Conservation (phyloP, 345 rosid genomes). For the rapeseed (Brassica napus) region Da-Ae NC_063436.1:2465001-2465500, state of each 20-base stretch:
- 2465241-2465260: not conserved
- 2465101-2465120: conserved; percentile 91
- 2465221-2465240: not conserved
- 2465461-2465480: not conserved
- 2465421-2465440: not conserved
- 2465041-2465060: conserved; percentile 19
- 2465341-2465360: conserved; percentile 99
- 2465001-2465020: conserved; percentile 83
- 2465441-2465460: not conserved
- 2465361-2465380: conserved; percentile 95
- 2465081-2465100: conserved; percentile 59
- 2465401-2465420: not conserved
- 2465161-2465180: conserved; percentile 94
- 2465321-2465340: conserved; percentile 98
- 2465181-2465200: conserved; percentile 21
- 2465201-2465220: not conserved
- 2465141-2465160: conserved; percentile 89
- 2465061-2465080: not conserved
- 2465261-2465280: not conserved
- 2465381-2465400: conserved; percentile 90
- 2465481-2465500: conserved; percentile 22
- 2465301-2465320: conserved; percentile 37
- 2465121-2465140: conserved; percentile 93
- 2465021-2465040: conserved; percentile 21
- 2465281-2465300: not conserved